phyloP scores from a whole-genome alignment of 2,329 filamentous ascomycete species.

The Cercospora zeae-maydis region DNA sequence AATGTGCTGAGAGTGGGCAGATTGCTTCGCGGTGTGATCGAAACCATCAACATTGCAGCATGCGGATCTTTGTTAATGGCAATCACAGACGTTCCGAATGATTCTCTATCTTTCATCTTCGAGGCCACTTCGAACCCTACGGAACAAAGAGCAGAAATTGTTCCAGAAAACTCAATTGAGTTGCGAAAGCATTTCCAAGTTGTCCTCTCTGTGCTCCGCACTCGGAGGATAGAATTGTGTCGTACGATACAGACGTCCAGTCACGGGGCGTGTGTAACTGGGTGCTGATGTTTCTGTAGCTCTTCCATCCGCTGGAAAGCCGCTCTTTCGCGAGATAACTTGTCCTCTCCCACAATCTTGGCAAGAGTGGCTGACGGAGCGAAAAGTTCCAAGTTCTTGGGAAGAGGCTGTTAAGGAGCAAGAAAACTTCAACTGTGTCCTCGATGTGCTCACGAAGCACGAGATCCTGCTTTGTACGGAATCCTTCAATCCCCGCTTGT shows the following conservation, averaged over 20 bases:
- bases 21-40: neutral
- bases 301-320: too few species aligned
- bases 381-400: neutral
- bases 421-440: neutral
- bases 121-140: neutral
- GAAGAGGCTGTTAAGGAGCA: neutral
- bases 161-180: neutral
- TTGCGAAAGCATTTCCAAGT: neutral
- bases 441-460: neutral
- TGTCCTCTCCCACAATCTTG: too few species aligned
- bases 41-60: neutral
- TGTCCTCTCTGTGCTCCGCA: neutral
- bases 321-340: too few species aligned
- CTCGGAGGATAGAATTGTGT: fast-evolving
- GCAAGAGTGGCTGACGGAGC: too few species aligned
- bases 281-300: too few species aligned
- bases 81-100: neutral
- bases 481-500: too few species aligned
- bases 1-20: neutral
- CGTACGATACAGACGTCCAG: neutral
- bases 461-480: neutral
- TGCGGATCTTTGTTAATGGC: neutral
- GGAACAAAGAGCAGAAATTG: neutral
- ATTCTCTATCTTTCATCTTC: neutral
- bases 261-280: too few species aligned